phyloP scores from a whole-genome alignment of 2,329 filamentous ascomycete genomes.

The Epichloe elymi region DNA sequence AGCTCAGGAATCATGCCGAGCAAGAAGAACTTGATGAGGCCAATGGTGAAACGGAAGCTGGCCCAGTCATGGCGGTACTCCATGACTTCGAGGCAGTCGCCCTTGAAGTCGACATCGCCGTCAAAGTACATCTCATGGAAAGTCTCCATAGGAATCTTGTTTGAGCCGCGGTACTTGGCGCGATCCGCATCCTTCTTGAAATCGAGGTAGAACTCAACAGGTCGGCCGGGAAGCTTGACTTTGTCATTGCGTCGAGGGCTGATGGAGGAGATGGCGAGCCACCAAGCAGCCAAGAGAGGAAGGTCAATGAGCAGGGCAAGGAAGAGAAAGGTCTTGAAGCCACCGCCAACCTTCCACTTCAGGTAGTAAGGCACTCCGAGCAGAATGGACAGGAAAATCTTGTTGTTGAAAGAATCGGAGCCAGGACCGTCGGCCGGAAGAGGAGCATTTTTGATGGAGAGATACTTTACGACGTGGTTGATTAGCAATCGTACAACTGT shows the following conservation, averaged over 20 bases:
- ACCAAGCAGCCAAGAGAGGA: slow-evolving; percentile 71
- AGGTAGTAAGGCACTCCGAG: slow-evolving; percentile 64
- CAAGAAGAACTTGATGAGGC: slow-evolving; percentile 79
- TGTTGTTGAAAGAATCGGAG: slow-evolving; percentile 78
- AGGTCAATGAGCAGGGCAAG: slow-evolving; percentile 65
- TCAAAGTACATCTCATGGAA: slow-evolving; percentile 99
- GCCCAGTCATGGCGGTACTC: slow-evolving; percentile 98
- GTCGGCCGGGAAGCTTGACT: slow-evolving; percentile 70
- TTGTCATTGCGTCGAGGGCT: slow-evolving; percentile 90
- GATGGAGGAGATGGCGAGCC: slow-evolving; percentile 66
- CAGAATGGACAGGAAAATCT: slow-evolving; percentile 57
- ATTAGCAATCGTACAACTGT: not conserved
- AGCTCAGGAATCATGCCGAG: slow-evolving; percentile 80
- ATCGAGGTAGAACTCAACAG: slow-evolving; percentile 79
- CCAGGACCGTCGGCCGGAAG: slow-evolving; percentile 81
- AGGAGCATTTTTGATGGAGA: slow-evolving; percentile 86
- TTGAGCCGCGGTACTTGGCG: slow-evolving; percentile 60
- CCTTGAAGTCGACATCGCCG: slow-evolving; percentile 89
- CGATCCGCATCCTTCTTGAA: slow-evolving; percentile 56
- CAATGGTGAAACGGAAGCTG: slow-evolving; percentile 78
- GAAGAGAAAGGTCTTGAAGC: slow-evolving; percentile 82
- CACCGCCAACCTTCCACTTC: slow-evolving; percentile 72
- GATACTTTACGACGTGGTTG: slow-evolving; percentile 11
- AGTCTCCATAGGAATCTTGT: slow-evolving; percentile 79
- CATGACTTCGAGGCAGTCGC: slow-evolving; percentile 74